Conservation (phyloP, 306 rosid genomes). For the peach (Prunus persica) region Prunus_persica_NCBIv2 NC_034011.1:16019501-16020000, state of each 20-base stretch:
- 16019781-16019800: constrained; percentile 63
- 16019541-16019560: constrained; percentile 70
- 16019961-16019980: constrained; percentile 60
- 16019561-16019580: constrained; percentile 83
- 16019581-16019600: constrained; percentile 71
- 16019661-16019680: constrained; percentile 3
- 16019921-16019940: constrained; percentile 69
- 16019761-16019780: constrained; percentile 80
- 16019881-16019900: constrained; percentile 49
- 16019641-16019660: constrained; percentile 26
- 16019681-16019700: constrained; percentile 22
- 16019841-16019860: not conserved
- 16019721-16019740: constrained; percentile 26
- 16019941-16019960: constrained; percentile 89
- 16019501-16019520: constrained; percentile 31
- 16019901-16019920: constrained; percentile 62
- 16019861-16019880: constrained; percentile 22
- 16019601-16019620: constrained; percentile 62
- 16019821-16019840: constrained; percentile 12
- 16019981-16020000: constrained; percentile 74
- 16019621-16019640: constrained; percentile 38
- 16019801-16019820: constrained; percentile 34
- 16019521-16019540: constrained; percentile 16
- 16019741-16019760: constrained; percentile 40
- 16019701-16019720: constrained; percentile 23